Percentiles rank a stretch among this genome's conserved stretches.
Evolutionary conservation across 1,139 yeast genomes (phyloP).

Genomic region (Pneumocystis canis): DNA sequence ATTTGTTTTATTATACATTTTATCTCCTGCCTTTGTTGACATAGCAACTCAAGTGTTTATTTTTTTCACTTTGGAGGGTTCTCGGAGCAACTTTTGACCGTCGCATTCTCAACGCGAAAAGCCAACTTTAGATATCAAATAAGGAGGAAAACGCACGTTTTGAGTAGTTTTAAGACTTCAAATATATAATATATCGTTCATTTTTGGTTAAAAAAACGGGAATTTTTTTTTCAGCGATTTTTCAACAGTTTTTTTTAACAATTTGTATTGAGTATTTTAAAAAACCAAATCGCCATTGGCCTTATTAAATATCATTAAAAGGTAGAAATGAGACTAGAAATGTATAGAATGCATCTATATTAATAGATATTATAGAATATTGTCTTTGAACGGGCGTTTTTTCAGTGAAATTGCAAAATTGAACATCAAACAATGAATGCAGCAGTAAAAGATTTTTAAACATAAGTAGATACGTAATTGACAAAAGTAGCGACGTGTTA

Average conservation of each 20-base stretch:
- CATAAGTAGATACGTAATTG: background rate
- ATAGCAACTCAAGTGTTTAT: background rate
- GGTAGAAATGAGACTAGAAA: background rate
- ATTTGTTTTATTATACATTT: background rate
- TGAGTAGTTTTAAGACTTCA: background rate
- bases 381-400: background rate
- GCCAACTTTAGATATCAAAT: background rate
- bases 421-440: background rate
- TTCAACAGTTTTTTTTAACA: background rate
- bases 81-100: background rate
- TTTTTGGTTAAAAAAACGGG: background rate
- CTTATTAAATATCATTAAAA: background rate
- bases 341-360: background rate
- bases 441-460: background rate
- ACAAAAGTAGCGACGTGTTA: background rate
- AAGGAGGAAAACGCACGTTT: background rate
- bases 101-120: background rate
- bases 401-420: background rate
- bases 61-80: background rate
- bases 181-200: background rate
- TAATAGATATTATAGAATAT: background rate
- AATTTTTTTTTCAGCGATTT: background rate
- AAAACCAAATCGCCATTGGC: background rate
- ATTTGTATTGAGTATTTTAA: background rate
- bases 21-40: background rate